A percentile compares a stretch with the other conserved stretches of the same genome.
Evolutionary conservation across 306 rosid genomes (phyloP).

Genomic region (Castanea mollissima): DNA sequence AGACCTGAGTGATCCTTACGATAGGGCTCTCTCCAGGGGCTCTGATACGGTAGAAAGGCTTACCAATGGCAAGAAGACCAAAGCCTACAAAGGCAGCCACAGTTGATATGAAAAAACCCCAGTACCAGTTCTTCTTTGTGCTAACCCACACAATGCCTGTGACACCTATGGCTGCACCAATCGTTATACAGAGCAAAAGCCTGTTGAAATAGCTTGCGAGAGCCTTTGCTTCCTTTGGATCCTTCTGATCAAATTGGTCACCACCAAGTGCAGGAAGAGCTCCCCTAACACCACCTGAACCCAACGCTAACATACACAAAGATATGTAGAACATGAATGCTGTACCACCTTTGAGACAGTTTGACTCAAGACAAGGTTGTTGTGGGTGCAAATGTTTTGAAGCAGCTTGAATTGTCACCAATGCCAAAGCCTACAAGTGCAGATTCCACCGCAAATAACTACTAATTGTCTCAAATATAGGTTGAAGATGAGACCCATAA

Average conservation of each 20-base stretch:
- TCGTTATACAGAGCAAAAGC: conserved; percentile 55
- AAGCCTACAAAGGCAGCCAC: conserved; percentile 52
- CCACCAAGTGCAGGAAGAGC: conserved; percentile 77
- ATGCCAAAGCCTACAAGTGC: conserved; percentile 47
- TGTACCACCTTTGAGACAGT: conserved; percentile 52
- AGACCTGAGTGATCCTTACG: conserved; percentile 53
- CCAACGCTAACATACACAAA: conserved; percentile 55
- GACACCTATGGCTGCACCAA: conserved; percentile 65
- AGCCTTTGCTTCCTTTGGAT: conserved; percentile 57
- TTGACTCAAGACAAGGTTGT: conserved; percentile 33
- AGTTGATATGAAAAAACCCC: conserved; percentile 68
- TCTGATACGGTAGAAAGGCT: conserved; percentile 65
- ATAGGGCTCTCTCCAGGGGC: conserved; percentile 59
- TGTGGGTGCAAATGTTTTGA: conserved; percentile 52
- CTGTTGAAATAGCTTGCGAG: conserved; percentile 70
- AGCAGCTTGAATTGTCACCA: conserved; percentile 58
- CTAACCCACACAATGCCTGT: conserved; percentile 67
- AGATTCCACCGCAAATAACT: not conserved
- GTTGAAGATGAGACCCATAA: too few relatives aligned
- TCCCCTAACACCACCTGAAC: conserved; percentile 76
- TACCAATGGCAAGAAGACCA: conserved; percentile 56
- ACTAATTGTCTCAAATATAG: too few relatives aligned
- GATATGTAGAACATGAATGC: conserved; percentile 57
- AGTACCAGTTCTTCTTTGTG: conserved; percentile 52
- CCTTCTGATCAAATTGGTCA: conserved; percentile 62